Conservation (phyloP, 2,329 filamentous ascomycete genomes). For the Thermothelomyces thermophilus region DNA sequence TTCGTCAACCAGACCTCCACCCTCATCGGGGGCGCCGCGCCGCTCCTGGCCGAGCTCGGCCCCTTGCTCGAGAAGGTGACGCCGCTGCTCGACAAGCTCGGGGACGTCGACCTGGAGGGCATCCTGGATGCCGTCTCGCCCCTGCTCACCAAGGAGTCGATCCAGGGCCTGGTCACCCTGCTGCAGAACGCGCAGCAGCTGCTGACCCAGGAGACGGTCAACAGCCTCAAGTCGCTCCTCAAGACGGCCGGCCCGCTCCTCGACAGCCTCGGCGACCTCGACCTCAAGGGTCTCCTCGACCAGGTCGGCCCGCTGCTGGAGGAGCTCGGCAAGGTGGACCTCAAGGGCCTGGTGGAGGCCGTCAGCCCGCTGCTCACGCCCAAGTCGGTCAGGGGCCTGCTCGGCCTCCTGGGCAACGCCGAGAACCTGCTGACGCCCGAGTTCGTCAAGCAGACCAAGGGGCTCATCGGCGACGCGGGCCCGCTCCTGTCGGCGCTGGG, state of each 20-base stretch:
- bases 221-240: slow-evolving; percentile 14
- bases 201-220: slow-evolving; percentile 34
- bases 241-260: slow-evolving; percentile 3
- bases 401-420: slow-evolving; percentile 28
- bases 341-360: not conserved
- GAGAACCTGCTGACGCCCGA: slow-evolving; percentile 20
- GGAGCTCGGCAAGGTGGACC: not conserved
- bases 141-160: slow-evolving; percentile 29
- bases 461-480: not conserved
- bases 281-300: too few relatives aligned
- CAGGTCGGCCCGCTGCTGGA: slow-evolving; percentile 3
- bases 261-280: too few relatives aligned
- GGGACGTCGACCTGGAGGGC: slow-evolving; percentile 4
- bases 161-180: slow-evolving; percentile 29
- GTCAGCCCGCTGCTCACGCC: slow-evolving; percentile 32
- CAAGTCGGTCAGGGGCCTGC: slow-evolving; percentile 27
- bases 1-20: slow-evolving; percentile 7
- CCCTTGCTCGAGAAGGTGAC: slow-evolving; percentile 28
- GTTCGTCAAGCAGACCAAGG: slow-evolving; percentile 1
- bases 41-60: slow-evolving; percentile 3
- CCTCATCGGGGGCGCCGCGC: not conserved
- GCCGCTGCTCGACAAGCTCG: not conserved
- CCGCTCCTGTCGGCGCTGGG: slow-evolving; percentile 2
- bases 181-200: slow-evolving; percentile 28
- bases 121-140: slow-evolving; percentile 27